These are phyloP conservation scores for Solanum chmielewskii DNA, from an alignment of 257 asterid species.

Conservation along the genomic window DNA sequence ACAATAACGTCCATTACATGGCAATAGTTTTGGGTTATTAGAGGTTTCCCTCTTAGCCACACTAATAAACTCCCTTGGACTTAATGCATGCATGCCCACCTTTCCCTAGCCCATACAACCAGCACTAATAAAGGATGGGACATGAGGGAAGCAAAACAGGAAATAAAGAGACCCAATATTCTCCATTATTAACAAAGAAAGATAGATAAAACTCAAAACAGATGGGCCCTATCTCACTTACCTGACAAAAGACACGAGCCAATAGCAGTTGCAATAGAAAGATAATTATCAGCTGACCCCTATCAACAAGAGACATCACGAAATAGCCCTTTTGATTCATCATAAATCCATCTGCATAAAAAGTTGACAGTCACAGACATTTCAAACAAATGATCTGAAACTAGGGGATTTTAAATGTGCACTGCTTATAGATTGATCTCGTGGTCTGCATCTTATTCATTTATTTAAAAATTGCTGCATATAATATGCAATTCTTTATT, in stretches of 20 bases:
- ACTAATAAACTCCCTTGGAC: neutral
- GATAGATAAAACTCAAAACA: neutral
- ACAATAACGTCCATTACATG: neutral
- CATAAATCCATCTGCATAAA: conserved; percentile 85
- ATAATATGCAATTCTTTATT: neutral
- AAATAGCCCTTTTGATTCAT: conserved; percentile 78
- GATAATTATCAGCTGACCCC: neutral
- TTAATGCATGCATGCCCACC: neutral
- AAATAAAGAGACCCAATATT: neutral
- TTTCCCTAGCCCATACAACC: neutral
- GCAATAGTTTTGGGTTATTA: neutral
- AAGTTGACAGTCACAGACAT: neutral
- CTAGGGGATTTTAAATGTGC: neutral
- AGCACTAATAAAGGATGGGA: neutral
- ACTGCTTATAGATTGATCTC: neutral
- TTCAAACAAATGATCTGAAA: neutral
- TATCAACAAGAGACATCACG: conserved; percentile 66
- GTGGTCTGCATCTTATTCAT: neutral
- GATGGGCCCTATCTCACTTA: neutral
- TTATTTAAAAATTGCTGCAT: neutral
- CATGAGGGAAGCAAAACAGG: neutral
- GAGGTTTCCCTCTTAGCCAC: neutral
- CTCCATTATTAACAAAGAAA: neutral
- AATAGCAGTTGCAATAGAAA: neutral
- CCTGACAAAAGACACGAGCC: neutral